Evolutionary conservation across 2,329 filamentous ascomycete genomes (phyloP).

Genomic region (Stemphylium beticola): DNA sequence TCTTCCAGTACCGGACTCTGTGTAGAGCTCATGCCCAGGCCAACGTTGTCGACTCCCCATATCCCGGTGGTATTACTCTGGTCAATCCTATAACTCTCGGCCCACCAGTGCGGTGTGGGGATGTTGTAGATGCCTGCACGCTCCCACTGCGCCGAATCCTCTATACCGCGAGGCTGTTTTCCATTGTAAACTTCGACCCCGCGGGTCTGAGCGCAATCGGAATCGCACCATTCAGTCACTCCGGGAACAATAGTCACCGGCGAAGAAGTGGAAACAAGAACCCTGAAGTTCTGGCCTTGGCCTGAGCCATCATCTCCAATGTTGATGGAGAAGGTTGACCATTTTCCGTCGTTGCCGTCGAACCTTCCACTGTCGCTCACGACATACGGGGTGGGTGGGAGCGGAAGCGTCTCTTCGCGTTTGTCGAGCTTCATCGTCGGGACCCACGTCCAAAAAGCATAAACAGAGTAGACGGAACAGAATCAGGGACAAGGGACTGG

Average conservation of each 20-base stretch:
- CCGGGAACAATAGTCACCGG: conserved; percentile 32
- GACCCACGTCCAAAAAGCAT: conserved; percentile 20
- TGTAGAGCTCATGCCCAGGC: conserved; percentile 30
- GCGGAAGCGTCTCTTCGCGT: conserved; percentile 25
- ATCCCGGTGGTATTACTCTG: conserved; percentile 17
- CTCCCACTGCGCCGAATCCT: conserved; percentile 26
- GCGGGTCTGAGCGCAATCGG: conserved; percentile 35
- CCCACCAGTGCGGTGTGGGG: conserved; percentile 27
- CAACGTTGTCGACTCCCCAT: conserved; percentile 34
- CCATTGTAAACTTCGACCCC: conserved; percentile 32
- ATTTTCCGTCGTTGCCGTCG: conserved; percentile 51
- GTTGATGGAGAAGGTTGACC: conserved; percentile 52
- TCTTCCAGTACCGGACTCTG: conserved; percentile 16
- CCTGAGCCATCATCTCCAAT: conserved; percentile 40
- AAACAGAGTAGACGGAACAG: conserved; percentile 3
- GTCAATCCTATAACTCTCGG: conserved; percentile 5
- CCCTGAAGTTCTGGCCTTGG: conserved; percentile 45
- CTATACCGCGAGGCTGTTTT: conserved; percentile 29
- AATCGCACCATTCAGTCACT: conserved; percentile 35
- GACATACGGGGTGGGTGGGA: conserved; percentile 18
- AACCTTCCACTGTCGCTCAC: conserved; percentile 30
- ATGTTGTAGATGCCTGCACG: conserved; percentile 20
- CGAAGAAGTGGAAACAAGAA: conserved; percentile 43
- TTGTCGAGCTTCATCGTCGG: conserved; percentile 31
- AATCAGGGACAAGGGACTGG: conserved; percentile 22